Evolutionary conservation across 2,329 filamentous ascomycete genomes (phyloP).

Genomic region (Apiospora marii): DNA sequence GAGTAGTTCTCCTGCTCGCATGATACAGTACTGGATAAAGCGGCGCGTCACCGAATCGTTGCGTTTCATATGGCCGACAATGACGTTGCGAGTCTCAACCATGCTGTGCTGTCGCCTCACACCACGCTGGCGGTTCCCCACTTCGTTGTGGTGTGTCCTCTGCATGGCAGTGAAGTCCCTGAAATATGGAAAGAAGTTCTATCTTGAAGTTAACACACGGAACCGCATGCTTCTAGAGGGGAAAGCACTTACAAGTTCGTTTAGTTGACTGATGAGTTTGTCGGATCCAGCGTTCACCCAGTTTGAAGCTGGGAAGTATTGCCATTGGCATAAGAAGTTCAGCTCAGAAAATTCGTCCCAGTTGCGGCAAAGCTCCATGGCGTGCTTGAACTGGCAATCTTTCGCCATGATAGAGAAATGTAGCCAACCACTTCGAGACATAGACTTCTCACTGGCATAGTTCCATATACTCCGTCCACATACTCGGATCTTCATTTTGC

Average conservation of each 20-base stretch:
- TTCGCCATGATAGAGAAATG: conserved; percentile 60
- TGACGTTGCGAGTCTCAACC: conserved; percentile 40
- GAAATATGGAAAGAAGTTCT: conserved; percentile 41
- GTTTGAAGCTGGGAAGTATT: conserved; percentile 56
- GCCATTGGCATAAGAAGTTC: conserved; percentile 51
- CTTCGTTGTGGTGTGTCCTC: conserved; percentile 35
- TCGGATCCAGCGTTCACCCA: conserved; percentile 53
- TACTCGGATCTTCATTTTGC: conserved; percentile 53
- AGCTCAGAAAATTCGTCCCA: conserved; percentile 60
- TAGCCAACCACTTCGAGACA: conserved; percentile 57
- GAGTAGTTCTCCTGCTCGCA: conserved; percentile 38
- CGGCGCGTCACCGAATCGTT: conserved; percentile 42
- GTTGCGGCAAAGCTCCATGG: conserved; percentile 55
- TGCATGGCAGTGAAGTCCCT: conserved; percentile 34
- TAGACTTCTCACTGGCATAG: conserved; percentile 55
- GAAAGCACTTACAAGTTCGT: conserved; percentile 45
- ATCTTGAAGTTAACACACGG: conserved; percentile 25
- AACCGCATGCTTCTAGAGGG: not conserved
- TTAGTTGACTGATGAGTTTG: conserved; percentile 46
- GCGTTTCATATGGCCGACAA: conserved; percentile 45
- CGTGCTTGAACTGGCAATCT: conserved; percentile 53
- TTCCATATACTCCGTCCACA: conserved; percentile 59
- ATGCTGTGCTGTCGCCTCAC: conserved; percentile 36
- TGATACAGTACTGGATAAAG: conserved; percentile 42
- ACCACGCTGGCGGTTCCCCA: conserved; percentile 35